Evolutionary conservation across 2,329 filamentous ascomycete genomes (phyloP), one percentile per base, ranked within the genome.

Genomic region (Epichloe bromicola): DNA sequence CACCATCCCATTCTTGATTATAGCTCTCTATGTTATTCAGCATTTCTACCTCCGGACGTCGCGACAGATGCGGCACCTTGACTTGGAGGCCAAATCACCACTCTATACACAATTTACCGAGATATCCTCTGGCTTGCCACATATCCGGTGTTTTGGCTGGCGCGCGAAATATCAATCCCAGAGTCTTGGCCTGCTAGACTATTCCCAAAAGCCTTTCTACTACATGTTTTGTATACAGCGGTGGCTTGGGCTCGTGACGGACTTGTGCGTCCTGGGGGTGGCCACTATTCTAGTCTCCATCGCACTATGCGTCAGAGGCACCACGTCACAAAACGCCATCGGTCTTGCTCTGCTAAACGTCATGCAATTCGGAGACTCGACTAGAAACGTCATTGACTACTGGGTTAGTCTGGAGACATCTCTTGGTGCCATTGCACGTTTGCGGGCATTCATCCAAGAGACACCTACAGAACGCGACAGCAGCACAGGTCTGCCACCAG

Each of bases 11-110:
- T 26, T 70, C 8, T 34, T 48, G 0, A 4, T 55, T 3, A 30
- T 56, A 10, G 52, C 51, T 4, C 42, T 61, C 6, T 61, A 57
- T 50, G 34, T 55, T 3, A 19, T 63, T 5, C 61, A 63, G 26
- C 54, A 54, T 3, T 56, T 54, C 42, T 59, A 59, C 36, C 66
- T 81, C 1, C 67, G 72, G 5, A 79, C 76, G 1, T 79, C 76
- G 0, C 69, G 76, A 0, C 78, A 79, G 55, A 63, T 81, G 3
- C 71, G 76, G 36, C 67, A 74, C 15, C 60, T 80, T 20, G 77
- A 80, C 46, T 65, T 80, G 1, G 74, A 80, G 55, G 69, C 74
- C 1, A 73, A 73, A 43, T 68, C 75, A 0, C 72, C 70, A 0
- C 63, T 80, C 0, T 73, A 61, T 26, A 65, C 64, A 0, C 63